Evolutionary conservation across 805 yeast genomes (phyloP).

Genomic region (Metschnikowia continentalis): DNA sequence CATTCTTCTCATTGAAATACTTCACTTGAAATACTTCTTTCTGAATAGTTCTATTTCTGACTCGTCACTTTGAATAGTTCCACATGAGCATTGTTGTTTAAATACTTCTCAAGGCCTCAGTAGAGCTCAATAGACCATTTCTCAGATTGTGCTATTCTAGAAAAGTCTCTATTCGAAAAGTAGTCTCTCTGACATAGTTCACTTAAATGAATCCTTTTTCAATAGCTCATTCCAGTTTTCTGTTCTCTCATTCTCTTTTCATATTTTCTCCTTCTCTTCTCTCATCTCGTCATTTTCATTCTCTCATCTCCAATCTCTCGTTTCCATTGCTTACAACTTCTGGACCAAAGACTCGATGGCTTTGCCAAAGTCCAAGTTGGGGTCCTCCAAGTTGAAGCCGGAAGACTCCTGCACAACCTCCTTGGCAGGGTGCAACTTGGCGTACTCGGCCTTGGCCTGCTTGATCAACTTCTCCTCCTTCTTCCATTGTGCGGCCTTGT

Average conservation of each 20-base stretch:
- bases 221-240: background rate
- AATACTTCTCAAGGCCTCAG: no score
- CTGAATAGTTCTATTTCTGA: no score
- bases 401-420: constrained; percentile 30
- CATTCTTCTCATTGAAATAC: no score
- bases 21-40: no score
- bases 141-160: no score
- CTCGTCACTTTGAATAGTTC: no score
- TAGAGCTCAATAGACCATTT: no score
- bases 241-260: background rate
- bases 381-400: constrained; percentile 75
- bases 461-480: constrained; percentile 70
- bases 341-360: constrained; percentile 65
- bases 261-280: background rate
- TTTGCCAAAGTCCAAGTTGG: constrained; percentile 79
- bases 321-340: constrained; percentile 31
- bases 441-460: constrained; percentile 87
- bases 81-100: no score
- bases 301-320: background rate
- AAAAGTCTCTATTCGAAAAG: no score
- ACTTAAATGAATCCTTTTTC: no score
- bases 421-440: constrained; percentile 44
- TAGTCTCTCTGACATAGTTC: no score
- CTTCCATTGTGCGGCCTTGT: constrained; percentile 55
- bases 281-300: background rate